phyloP scores from a whole-genome alignment of 2,329 filamentous ascomycete species.

The Ceratocystis colombiana region DNA sequence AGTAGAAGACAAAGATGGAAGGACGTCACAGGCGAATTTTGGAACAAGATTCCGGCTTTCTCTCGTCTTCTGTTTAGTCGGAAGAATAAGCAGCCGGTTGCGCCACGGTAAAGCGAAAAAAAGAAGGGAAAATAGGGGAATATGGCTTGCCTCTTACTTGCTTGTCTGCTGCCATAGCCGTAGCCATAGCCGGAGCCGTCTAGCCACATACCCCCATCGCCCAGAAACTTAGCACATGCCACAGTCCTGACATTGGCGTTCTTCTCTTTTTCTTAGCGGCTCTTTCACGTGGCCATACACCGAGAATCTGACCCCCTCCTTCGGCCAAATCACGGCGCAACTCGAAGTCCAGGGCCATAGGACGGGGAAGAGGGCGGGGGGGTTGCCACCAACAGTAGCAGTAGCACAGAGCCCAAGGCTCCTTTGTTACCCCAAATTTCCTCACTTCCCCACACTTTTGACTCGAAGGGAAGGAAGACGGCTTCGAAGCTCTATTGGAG shows the following conservation, averaged over 20 bases:
- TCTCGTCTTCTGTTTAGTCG: background rate
- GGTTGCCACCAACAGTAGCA: background rate
- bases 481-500: constrained; percentile 5
- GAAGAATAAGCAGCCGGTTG: constrained; percentile 1
- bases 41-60: background rate
- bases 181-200: background rate
- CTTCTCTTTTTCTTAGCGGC: constrained; percentile 5
- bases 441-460: constrained; percentile 9
- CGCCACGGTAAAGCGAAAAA: background rate
- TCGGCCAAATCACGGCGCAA: constrained; percentile 15
- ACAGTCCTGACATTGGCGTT: background rate
- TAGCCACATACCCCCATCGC: background rate
- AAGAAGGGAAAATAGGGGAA: background rate
- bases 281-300: constrained; percentile 5
- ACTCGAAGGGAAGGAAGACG: constrained; percentile 6
- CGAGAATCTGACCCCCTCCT: constrained; percentile 15
- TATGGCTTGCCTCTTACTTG: background rate
- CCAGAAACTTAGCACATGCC: background rate
- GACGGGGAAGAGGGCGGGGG: background rate
- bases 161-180: background rate
- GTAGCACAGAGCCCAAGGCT: constrained; percentile 11
- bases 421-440: constrained; percentile 11
- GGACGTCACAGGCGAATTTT: background rate
- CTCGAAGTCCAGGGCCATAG: constrained; percentile 4
- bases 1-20: background rate